Percentiles rank a stretch among this genome's conserved stretches.
phyloP scores from a whole-genome alignment of 169 alveolate species.

The Plasmodium sp. region DNA sequence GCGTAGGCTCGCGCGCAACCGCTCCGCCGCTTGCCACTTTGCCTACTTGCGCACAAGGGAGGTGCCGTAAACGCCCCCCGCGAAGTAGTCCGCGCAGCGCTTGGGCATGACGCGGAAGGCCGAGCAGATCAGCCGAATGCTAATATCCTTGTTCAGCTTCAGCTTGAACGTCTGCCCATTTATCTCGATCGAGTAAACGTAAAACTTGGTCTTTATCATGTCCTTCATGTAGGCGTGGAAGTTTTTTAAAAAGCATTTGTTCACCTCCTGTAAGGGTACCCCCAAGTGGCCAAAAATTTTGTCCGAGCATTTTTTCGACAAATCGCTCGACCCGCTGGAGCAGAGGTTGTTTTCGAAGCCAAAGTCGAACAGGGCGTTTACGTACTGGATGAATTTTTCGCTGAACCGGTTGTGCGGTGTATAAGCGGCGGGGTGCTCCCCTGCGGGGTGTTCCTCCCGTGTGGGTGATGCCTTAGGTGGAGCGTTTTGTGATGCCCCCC shows the following conservation, averaged over 20 bases:
- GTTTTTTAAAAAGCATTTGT: conserved; percentile 40
- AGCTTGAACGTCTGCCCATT: conserved; percentile 42
- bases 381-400: conserved; percentile 33
- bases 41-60: neutral
- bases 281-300: conserved; percentile 10
- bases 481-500: neutral
- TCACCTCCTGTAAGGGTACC: conserved; percentile 35
- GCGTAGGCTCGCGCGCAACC: neutral
- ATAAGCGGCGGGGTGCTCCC: neutral
- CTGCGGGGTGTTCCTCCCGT: neutral
- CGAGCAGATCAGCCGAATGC: conserved; percentile 29
- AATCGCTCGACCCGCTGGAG: conserved; percentile 56
- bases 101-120: conserved; percentile 61
- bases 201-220: conserved; percentile 59
- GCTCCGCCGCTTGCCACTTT: neutral
- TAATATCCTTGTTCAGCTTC: conserved; percentile 55
- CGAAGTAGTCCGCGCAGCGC: conserved; percentile 12
- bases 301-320: conserved; percentile 62
- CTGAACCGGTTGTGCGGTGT: conserved; percentile 7
- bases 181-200: conserved; percentile 52
- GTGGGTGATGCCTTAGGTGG: too few relatives aligned
- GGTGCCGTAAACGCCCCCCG: neutral
- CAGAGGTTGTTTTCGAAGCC: conserved; percentile 44
- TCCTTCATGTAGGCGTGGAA: conserved; percentile 50
- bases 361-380: conserved; percentile 67